phyloP scores from a whole-genome alignment of 768 basidiomycete species.

The Boletus rufocinnamomeus region DNA sequence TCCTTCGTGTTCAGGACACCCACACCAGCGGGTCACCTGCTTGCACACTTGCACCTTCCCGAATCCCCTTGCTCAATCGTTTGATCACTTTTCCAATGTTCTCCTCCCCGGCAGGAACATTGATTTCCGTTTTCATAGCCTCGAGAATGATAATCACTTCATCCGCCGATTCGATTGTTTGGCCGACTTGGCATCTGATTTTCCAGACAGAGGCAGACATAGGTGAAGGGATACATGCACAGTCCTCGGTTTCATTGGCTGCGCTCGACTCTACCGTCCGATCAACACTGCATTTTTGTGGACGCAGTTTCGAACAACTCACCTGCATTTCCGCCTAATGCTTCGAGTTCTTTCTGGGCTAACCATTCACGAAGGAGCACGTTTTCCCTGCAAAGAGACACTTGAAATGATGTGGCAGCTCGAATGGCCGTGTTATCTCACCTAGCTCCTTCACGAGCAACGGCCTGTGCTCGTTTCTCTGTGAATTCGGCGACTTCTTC shows the following conservation, averaged over 20 bases:
- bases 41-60: constrained; percentile 46
- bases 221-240: constrained; percentile 31
- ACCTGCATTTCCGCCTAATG: constrained; percentile 2
- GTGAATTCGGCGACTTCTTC: constrained; percentile 46
- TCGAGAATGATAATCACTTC: constrained; percentile 53
- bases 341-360: constrained; percentile 24
- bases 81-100: constrained; percentile 47
- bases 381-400: constrained; percentile 38
- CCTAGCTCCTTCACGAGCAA: constrained; percentile 43
- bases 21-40: constrained; percentile 49
- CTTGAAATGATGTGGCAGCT: not conserved
- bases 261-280: constrained; percentile 1
- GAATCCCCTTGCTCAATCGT: constrained; percentile 42
- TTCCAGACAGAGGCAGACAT: constrained; percentile 54
- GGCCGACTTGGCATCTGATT: constrained; percentile 45
- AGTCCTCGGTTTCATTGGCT: constrained; percentile 4
- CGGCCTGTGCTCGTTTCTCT: constrained; percentile 39
- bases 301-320: not conserved
- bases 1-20: constrained; percentile 16
- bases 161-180: constrained; percentile 42
- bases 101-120: constrained; percentile 45
- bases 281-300: not conserved
- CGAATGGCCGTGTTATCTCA: constrained; percentile 15
- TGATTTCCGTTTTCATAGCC: constrained; percentile 69
- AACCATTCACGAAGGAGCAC: constrained; percentile 48